These are phyloP conservation scores for Porcisia hertigi DNA, from an alignment of 208 protist species.

Conservation along the genomic window DNA sequence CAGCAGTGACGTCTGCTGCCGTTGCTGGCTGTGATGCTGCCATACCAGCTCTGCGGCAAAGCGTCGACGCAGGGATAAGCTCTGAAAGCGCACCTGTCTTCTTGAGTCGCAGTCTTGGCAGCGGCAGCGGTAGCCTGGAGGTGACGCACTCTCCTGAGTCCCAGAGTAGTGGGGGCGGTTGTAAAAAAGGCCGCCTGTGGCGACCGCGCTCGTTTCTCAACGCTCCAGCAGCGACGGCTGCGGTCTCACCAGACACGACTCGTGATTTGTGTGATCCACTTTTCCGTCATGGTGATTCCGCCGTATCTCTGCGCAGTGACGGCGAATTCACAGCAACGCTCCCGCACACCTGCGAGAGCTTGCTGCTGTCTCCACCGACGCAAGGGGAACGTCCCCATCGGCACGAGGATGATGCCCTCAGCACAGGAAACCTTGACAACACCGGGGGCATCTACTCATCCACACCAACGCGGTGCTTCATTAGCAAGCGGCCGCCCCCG, in stretches of 20 bases:
- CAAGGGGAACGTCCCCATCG: background rate
- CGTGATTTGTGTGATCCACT: background rate
- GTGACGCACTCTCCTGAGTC: background rate
- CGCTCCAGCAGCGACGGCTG: background rate
- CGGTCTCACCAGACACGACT: background rate
- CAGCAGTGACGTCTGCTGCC: background rate
- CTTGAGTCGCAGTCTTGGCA: slow-evolving; percentile 2
- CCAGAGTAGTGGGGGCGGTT: background rate
- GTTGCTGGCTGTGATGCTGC: background rate
- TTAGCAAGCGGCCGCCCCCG: background rate
- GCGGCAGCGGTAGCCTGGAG: background rate
- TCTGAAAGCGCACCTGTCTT: background rate
- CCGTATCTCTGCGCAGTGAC: background rate
- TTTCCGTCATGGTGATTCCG: background rate
- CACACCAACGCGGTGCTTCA: background rate
- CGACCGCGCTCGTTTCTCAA: background rate
- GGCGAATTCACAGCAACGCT: background rate
- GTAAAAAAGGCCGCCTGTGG: slow-evolving; percentile 3
- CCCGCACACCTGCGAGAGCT: background rate
- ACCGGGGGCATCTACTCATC: background rate
- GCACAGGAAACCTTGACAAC: background rate
- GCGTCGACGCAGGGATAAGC: background rate
- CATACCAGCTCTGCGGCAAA: slow-evolving; percentile 1
- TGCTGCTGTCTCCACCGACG: background rate
- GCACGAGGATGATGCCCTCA: background rate